These are phyloP conservation scores for Apiospora arundinis DNA, from an alignment of 2,329 filamentous ascomycete genomes.

Conservation along the genomic window DNA sequence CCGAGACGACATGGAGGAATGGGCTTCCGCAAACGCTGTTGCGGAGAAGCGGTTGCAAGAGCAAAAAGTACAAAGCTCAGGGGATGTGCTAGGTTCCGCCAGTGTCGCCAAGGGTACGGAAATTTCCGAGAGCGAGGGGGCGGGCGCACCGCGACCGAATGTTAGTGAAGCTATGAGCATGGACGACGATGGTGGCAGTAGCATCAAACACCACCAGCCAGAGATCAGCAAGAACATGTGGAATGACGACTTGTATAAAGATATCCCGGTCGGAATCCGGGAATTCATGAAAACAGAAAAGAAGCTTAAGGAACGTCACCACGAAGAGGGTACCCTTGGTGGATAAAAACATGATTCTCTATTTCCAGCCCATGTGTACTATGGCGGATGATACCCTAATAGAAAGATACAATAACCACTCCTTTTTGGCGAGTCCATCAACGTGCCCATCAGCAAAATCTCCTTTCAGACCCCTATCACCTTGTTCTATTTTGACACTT, in stretches of 20 bases:
- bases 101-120: slow-evolving; percentile 26
- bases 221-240: slow-evolving; percentile 59
- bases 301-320: slow-evolving; percentile 72
- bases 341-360: background rate
- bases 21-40: slow-evolving; percentile 70
- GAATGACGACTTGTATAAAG: slow-evolving; percentile 75
- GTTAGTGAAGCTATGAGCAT: slow-evolving; percentile 60
- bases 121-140: slow-evolving; percentile 35
- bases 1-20: slow-evolving; percentile 91
- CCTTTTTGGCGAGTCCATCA: background rate
- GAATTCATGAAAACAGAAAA: slow-evolving; percentile 99
- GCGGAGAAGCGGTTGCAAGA: slow-evolving; percentile 62
- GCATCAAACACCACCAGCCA: slow-evolving; percentile 55
- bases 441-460: background rate
- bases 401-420: background rate
- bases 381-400: slow-evolving; percentile 16
- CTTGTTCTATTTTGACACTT: background rate
- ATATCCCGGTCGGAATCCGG: slow-evolving; percentile 87
- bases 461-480: background rate
- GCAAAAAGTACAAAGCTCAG: slow-evolving; percentile 20
- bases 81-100: slow-evolving; percentile 2
- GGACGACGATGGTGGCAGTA: slow-evolving; percentile 83
- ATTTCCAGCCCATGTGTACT: slow-evolving; percentile 8
- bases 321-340: background rate
- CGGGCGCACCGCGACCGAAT: slow-evolving; percentile 42